Evolutionary conservation across 2,329 filamentous ascomycete species (phyloP), one percentile per base, ranked within the genome.

Genomic region (Parastagonospora nodorum): DNA sequence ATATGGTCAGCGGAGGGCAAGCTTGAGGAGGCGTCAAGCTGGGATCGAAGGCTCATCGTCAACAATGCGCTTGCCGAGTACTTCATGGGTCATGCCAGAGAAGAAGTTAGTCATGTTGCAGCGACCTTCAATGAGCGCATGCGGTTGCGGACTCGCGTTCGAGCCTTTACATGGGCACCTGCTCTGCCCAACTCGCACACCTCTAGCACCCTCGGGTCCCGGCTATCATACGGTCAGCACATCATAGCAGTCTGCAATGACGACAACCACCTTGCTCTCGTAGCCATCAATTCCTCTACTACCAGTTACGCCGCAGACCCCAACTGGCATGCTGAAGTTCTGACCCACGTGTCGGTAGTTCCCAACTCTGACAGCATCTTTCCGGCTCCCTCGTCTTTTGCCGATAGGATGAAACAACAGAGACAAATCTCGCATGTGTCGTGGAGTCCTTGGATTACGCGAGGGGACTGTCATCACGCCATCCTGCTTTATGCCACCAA

Each of bases 1-100:
- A 64, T 87, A 8, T 87, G 83, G 78, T 79, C 82, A 41, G 74
- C 78, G 2, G 66, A 77, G 29, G 78, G 78, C 10, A 71, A 71
- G 14, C 69, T 68, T 1, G 63, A 71, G 11, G 73, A 74, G 8
- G 67, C 73, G 36, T 66, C 71, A 1, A 77, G 75, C 55, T 86
- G 84, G 84, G 71, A 71, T 33, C 76, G 84, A 29, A 76, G 76
- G 3, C 58, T 79, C 5, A 70, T 86, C n/a, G 63, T 85, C 32
- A 86, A 86, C 53, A 64, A 78, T 45, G 65, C 71, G 4, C 60
- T 84, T 36, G 66, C 71, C 12, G 50, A 66, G 0, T 75, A 79
- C 59, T 74, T 81, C 37, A 37, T 33, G 11, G 44, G 36, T 11
- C 55, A 48, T 24, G 36, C 30, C 4, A 39, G 47, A 41, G 8